Percentiles rank a stretch among this genome's conserved stretches.
Conservation (phyloP, 345 rosid genomes). For the Geranium brycei region DNA sequence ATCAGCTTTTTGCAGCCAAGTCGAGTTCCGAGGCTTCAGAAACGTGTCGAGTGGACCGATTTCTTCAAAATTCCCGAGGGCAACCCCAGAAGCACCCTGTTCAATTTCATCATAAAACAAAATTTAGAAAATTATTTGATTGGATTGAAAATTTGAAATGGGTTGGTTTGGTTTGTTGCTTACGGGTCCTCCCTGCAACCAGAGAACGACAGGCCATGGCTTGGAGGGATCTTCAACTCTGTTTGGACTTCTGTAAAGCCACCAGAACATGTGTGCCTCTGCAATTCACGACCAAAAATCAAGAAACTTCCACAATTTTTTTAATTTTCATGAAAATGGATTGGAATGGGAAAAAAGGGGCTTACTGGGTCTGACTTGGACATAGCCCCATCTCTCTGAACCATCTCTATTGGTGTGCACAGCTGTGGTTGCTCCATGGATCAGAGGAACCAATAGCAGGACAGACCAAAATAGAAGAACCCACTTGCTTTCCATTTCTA, state of each 20-base stretch:
- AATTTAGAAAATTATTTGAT: not conserved
- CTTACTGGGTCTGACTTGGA: conserved; percentile 30
- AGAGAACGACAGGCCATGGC: conserved; percentile 31
- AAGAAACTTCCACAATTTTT: not conserved
- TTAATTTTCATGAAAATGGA: not conserved
- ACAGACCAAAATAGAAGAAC: not conserved
- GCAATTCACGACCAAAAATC: not conserved
- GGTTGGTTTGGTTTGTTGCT: conserved; percentile 1
- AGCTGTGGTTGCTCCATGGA: not conserved
- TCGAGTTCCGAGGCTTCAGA: conserved; percentile 56
- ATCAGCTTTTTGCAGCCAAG: conserved; percentile 70
- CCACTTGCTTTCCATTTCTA: not conserved
- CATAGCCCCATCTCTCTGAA: conserved; percentile 34
- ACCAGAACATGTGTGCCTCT: conserved; percentile 36
- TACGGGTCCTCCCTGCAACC: conserved; percentile 36
- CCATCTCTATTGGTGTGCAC: conserved; percentile 21
- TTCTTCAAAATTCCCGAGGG: conserved; percentile 62
- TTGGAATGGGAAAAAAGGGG: not conserved
- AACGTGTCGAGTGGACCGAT: conserved; percentile 53
- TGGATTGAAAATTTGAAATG: no score
- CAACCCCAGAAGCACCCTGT: conserved; percentile 79
- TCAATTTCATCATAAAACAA: not conserved
- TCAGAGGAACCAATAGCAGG: not conserved
- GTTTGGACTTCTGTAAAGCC: conserved; percentile 29
- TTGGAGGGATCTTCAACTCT: conserved; percentile 24